These are phyloP conservation scores for Reticulascus tulasneorum DNA, from an alignment of 2,329 filamentous ascomycete species.

Conservation along the genomic window DNA sequence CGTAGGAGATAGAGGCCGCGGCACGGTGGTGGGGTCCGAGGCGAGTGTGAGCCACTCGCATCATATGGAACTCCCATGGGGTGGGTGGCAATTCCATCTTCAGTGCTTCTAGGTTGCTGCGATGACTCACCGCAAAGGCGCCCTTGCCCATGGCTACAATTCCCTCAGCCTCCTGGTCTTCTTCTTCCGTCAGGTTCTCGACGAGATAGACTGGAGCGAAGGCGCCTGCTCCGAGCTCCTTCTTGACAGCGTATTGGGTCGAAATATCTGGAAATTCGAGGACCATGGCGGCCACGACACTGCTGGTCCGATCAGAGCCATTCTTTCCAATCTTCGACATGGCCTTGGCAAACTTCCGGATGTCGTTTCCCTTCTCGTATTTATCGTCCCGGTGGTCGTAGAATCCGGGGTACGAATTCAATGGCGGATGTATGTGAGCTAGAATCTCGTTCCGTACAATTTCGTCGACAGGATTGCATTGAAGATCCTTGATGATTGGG, in stretches of 20 bases:
- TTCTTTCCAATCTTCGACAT: constrained; percentile 53
- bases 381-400: constrained; percentile 63
- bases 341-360: constrained; percentile 76
- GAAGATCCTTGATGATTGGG: constrained; percentile 73
- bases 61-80: constrained; percentile 95
- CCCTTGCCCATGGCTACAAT: constrained; percentile 56
- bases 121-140: constrained; percentile 50
- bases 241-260: constrained; percentile 71
- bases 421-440: constrained; percentile 65
- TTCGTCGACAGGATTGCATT: constrained; percentile 89
- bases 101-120: constrained; percentile 70
- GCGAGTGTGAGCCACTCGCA: constrained; percentile 74
- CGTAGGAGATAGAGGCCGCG: constrained; percentile 72
- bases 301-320: constrained; percentile 58
- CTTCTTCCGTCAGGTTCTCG: constrained; percentile 60
- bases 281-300: constrained; percentile 54
- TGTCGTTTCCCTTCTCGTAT: constrained; percentile 67
- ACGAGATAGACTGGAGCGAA: constrained; percentile 95
- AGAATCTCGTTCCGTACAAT: constrained; percentile 71
- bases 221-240: constrained; percentile 86
- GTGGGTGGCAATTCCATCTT: constrained; percentile 91
- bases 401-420: constrained; percentile 75
- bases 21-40: constrained; percentile 69
- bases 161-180: constrained; percentile 39
- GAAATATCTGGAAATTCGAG: constrained; percentile 64